Base-by-base conservation (phyloP, 2,329 filamentous ascomycete species). In the Alternaria arborescens region DNA sequence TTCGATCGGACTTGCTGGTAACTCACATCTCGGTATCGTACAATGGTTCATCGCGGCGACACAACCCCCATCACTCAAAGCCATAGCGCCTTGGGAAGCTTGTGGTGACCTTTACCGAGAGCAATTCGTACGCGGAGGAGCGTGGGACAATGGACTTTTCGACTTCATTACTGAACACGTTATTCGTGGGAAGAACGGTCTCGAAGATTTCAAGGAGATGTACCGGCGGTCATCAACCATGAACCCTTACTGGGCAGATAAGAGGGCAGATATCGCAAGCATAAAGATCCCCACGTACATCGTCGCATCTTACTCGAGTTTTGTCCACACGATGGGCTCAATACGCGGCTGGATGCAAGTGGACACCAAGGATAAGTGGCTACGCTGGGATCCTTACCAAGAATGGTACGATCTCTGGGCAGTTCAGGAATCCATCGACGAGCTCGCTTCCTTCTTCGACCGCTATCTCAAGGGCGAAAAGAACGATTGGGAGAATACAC, bases 401-500 rank as follows among this genome's bases (percentile, higher is more conserved):
- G 66, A 71, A 52, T 71, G 68, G 63, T 61, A 65, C 34, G 65
- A 71, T 38, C 52, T 66, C 5, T 71, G 55, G 54, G 55, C 58
- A 8, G 56, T 44, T 11, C 57, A 40, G 10, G 52, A 52, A 41
- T 58, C 61, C 16, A 60, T 61, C 12, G 59, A 68, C 8, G 65
- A 71, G 6, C 56, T 71, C 7, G 46, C 54, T 1, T 30, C 34
- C 24, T 85, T 84, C 70, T 85, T 84, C 58, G 82, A 84, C 57
- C 71, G 68, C 3, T 86, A 81, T 56, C 72, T 84, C 12, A 82
- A 81, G 22, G 78, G 73, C 0, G 71, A 74, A 1, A 61, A 81
- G 1, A 86, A 85, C 52, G 81, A 69, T 14, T 85, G 82, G 82
- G 80, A 83, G 55, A 72, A 77, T 36, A 85, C 82, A 0, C 82